These are phyloP conservation scores for Thalassiosira pacifica DNA, from an alignment of 352 stramenopile species.

Conservation along the genomic window DNA sequence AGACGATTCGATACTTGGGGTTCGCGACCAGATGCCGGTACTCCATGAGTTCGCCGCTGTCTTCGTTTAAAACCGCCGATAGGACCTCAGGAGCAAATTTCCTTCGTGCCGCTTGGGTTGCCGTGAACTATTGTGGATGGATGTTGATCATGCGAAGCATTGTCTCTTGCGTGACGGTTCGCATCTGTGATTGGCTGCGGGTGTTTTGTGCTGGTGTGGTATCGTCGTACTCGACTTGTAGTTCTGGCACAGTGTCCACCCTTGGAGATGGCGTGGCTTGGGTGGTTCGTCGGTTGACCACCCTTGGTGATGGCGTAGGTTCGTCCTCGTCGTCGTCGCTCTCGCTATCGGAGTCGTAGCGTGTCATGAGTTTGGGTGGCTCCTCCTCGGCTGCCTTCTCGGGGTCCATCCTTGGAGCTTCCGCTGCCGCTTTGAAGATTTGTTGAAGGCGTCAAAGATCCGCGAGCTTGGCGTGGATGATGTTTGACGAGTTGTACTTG, in stretches of 20 bases:
- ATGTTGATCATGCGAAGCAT: background rate
- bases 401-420: no score
- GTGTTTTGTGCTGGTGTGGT: background rate
- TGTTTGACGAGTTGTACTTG: no score
- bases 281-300: constrained; percentile 11
- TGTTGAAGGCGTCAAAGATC: no score
- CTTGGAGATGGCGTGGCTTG: background rate
- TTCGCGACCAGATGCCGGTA: constrained; percentile 14
- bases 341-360: no score
- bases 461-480: no score
- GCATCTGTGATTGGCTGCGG: background rate
- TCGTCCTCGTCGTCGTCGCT: no score
- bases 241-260: background rate
- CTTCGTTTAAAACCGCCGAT: background rate
- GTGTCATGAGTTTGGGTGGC: no score
- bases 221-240: no score
- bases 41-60: background rate
- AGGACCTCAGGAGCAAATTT: background rate
- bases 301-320: constrained; percentile 44
- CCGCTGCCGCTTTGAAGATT: no score
- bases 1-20: background rate
- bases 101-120: background rate
- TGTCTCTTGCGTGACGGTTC: background rate
- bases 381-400: no score
- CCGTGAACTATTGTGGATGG: background rate